Base-by-base conservation (phyloP, 352 stramenopile genomes). In the Phytophthora podocarpi region DNA sequence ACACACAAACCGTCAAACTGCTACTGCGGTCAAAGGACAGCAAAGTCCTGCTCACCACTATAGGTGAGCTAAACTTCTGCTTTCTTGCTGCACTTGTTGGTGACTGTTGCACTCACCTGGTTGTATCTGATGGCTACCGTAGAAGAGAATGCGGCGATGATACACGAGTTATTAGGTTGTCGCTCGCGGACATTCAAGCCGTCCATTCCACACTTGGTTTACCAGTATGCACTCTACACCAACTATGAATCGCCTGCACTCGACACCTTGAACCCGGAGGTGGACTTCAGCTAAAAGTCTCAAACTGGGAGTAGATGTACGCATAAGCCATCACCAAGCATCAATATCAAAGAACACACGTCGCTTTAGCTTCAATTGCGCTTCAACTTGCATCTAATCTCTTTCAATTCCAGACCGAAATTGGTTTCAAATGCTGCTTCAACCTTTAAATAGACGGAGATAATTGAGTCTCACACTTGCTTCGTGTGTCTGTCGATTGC, bases 41-140 rank as follows among this genome's bases (percentile, higher is more conserved):
- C 52, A 87, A 88, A 59, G 80, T 97, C 35, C 72, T 98, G 21
- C 80, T 96, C 23, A 97, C 83, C 28, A 98, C 94, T 9, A 97
- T 98, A 45, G 68, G 85, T 94, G 72, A 20, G 78, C 8, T 16
- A 24, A 18, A 47, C 8, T n/a, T n/a, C n/a, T n/a, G n/a, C n/a
- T n/a, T n/a, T n/a, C 13, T 0, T 42, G 13, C 41, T 35, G 24
- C 1, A 15, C 9, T 16, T 16, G 7, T 48, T 16, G 12, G 2
- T 51, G 24, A 52, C 0, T 46, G 13, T 28, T 64, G 8, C 42
- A 49, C 39, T 46, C n/a, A 61, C 12, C 15, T 36, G 21, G 8
- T 31, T 54, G 41, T 27, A 18, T 23, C n/a, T 23, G n/a, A 16
- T 11, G 16, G 12, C 11, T 37, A 9, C n/a, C 52, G 15, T 58